Percentiles rank a stretch among this genome's conserved stretches.
These are phyloP conservation scores for Trichoderma aggressivum DNA, from an alignment of 2,329 filamentous ascomycete species.

Conservation along the genomic window DNA sequence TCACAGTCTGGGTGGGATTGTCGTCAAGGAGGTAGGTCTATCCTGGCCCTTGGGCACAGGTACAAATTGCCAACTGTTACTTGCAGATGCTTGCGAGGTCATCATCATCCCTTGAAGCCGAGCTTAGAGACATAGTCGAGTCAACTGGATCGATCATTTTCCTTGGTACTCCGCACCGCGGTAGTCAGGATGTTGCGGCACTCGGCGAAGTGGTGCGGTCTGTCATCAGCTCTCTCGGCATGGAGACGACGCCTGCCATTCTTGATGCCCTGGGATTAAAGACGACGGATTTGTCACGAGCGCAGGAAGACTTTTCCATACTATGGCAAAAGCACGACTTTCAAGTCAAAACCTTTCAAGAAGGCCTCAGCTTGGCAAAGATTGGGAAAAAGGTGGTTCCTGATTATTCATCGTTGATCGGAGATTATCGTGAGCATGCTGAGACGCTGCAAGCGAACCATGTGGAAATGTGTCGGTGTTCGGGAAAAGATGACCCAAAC, in stretches of 20 bases:
- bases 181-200: not conserved
- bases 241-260: not conserved
- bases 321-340: not conserved
- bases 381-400: not conserved
- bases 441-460: not conserved
- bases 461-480: not conserved
- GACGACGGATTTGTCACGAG: not conserved
- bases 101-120: too few species aligned
- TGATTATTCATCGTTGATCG: not conserved
- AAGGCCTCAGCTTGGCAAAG: not conserved
- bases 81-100: not conserved
- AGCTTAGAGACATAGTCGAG: not conserved
- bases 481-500: not conserved
- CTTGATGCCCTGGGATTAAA: not conserved
- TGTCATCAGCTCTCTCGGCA: not conserved
- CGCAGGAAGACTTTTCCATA: not conserved
- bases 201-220: not conserved
- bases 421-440: not conserved
- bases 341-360: not conserved
- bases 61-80: not conserved
- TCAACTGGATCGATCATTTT: not conserved
- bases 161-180: not conserved
- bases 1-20: not conserved
- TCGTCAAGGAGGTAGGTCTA: not conserved
- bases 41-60: not conserved